Evolutionary conservation across 768 basidiomycete species (phyloP), one percentile per base, ranked within the genome.

Genomic region (Hydnomerulius pinastri): DNA sequence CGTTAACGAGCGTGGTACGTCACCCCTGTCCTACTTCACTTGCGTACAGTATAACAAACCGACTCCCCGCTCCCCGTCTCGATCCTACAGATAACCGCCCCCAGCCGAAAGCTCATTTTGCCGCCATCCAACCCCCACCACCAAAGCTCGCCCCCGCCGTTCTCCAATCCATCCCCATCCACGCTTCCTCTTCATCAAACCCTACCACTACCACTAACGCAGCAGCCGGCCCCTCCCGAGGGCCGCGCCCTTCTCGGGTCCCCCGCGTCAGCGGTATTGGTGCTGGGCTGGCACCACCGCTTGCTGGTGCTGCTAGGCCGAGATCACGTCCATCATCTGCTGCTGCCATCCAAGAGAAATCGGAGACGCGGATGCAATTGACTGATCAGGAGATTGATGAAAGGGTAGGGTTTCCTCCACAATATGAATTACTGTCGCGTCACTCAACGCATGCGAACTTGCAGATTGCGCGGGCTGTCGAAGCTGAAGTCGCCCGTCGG

Each of bases 341-440:
- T 12, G 3, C 49, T 10, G 46, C 46, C 11, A 60, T 57, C 21
- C 32, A 41, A 10, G 58, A 57, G 39, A 57, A 60, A 47, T 18
- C 55, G 29, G 68, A 64, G 17, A 15, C 32, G 1, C 15, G 49
- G 4, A 42, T 60, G 39, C 60, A 63, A 25, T 61, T 86, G 55
- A 80, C 81, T 2, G 85, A 87, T 67, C 78, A 82, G 60, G 88
- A 90, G 41, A 86, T 90, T 53, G 85, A 90, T 54, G 85, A 85
- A 29, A 73, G 83, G 71, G 89, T 86, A 58, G n/a, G 77, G 66
- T 42, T 48, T 40, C 46, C 13, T 41, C 20, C 6, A 11, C 29
- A 27, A 11, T 53, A 28, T 32, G 33, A 4, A 37, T 4, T 29
- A 21, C 10, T 36, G 13, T 28, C 30, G n/a, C n/a, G 25, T 28